Evolutionary conservation across 164 flowering plant genomes (phyloP).

Genomic region (Nelumbo lutea): DNA sequence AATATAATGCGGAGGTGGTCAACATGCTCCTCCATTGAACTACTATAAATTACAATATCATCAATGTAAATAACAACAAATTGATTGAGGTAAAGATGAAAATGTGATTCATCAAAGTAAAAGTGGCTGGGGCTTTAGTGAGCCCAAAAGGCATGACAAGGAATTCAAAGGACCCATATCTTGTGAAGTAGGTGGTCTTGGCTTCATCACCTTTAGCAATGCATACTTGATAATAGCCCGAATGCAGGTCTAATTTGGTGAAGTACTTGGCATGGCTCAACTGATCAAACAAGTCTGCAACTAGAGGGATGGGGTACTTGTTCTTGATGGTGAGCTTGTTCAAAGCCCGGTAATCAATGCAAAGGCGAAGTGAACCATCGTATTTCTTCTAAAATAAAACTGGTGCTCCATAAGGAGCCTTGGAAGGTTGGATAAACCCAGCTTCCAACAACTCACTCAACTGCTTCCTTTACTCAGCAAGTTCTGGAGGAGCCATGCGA

Average conservation of each 20-base stretch:
- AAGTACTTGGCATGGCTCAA: not conserved
- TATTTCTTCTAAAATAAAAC: not conserved
- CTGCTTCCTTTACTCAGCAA: not conserved
- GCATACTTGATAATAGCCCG: not conserved
- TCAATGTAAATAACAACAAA: not conserved
- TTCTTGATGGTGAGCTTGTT: not conserved
- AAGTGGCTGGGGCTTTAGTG: not conserved
- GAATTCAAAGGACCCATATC: not conserved
- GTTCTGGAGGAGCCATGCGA: not conserved
- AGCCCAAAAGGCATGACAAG: not conserved
- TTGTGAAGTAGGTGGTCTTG: not conserved
- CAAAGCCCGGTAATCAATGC: not conserved
- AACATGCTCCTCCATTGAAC: not conserved
- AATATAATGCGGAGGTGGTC: not conserved
- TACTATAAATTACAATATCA: not conserved
- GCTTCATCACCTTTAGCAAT: not conserved
- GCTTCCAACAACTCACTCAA: not conserved
- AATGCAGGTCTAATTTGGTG: not conserved
- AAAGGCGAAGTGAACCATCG: not conserved
- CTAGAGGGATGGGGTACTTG: not conserved
- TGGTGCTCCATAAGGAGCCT: not conserved
- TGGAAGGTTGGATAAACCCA: not conserved
- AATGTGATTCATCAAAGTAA: not conserved
- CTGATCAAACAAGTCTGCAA: not conserved
- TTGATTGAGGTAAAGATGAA: not conserved